Conservation (phyloP, 768 basidiomycete genomes). For the Pluteus cervinus region DNA sequence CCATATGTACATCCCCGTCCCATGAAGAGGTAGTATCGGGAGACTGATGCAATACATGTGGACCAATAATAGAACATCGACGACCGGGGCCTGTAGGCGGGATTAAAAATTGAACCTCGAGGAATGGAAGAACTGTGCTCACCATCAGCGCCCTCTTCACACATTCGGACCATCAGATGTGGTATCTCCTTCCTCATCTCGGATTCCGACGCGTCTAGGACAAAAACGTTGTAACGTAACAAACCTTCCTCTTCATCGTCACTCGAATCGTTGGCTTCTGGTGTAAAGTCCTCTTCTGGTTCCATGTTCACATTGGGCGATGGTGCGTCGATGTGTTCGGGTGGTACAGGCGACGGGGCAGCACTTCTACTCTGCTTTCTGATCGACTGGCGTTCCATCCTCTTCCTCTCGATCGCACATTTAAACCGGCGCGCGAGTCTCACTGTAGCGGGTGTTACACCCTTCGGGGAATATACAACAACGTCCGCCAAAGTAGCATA, state of each 20-base stretch:
- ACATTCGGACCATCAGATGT: constrained; percentile 49
- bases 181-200: constrained; percentile 38
- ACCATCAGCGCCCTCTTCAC: too few relatives aligned
- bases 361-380: neutral
- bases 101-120: neutral
- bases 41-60: too few relatives aligned
- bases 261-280: constrained; percentile 2
- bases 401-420: constrained; percentile 54
- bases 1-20: too few relatives aligned
- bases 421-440: constrained; percentile 62
- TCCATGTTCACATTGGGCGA: constrained; percentile 2
- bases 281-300: constrained; percentile 1
- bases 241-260: constrained; percentile 22
- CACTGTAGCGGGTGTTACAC: constrained; percentile 48
- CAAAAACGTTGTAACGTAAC: constrained; percentile 67
- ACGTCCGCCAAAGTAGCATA: constrained; percentile 88
- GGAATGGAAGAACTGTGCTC: too few relatives aligned
- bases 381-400: constrained; percentile 34
- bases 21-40: too few relatives aligned
- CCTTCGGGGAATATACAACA: constrained; percentile 78
- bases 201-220: constrained; percentile 53
- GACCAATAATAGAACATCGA: too few relatives aligned
- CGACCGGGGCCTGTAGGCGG: too few relatives aligned
- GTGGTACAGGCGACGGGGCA: neutral
- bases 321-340: neutral